Conservation (phyloP, 352 stramenopile genomes). For the Globisporangium takayamanum region DNA sequence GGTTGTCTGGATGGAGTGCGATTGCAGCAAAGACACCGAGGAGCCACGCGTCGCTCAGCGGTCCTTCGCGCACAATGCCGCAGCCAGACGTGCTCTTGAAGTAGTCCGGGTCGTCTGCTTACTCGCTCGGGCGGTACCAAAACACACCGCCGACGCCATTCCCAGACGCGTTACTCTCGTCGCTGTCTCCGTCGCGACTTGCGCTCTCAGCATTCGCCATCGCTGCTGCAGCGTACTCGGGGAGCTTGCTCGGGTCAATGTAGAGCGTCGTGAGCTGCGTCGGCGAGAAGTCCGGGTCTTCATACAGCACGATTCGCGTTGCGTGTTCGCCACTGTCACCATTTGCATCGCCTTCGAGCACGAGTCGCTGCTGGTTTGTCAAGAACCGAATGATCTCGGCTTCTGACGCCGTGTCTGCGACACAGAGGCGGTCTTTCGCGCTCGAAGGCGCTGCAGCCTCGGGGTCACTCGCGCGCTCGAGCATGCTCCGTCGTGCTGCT, state of each 20-base stretch:
- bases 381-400: slow-evolving; percentile 43
- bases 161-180: not conserved
- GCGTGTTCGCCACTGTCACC: not conserved
- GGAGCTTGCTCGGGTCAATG: slow-evolving; percentile 41
- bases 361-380: slow-evolving; percentile 14
- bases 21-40: slow-evolving; percentile 81
- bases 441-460: not conserved
- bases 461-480: not conserved
- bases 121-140: slow-evolving; percentile 74
- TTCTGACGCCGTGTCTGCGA: slow-evolving; percentile 15
- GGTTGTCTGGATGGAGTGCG: slow-evolving; percentile 66
- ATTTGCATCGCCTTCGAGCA: not conserved
- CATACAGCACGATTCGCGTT: slow-evolving; percentile 25
- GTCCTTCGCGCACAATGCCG: slow-evolving; percentile 46
- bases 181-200: not conserved
- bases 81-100: slow-evolving; percentile 71
- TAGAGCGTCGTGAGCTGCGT: slow-evolving; percentile 43
- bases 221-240: slow-evolving; percentile 50
- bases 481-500: not conserved
- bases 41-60: slow-evolving; percentile 81
- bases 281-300: slow-evolving; percentile 52
- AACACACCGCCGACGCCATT: slow-evolving; percentile 20
- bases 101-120: slow-evolving; percentile 73
- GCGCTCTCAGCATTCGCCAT: not conserved
- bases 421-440: not conserved